Conservation (phyloP, 768 basidiomycete species). For the Russula olivacea region DNA sequence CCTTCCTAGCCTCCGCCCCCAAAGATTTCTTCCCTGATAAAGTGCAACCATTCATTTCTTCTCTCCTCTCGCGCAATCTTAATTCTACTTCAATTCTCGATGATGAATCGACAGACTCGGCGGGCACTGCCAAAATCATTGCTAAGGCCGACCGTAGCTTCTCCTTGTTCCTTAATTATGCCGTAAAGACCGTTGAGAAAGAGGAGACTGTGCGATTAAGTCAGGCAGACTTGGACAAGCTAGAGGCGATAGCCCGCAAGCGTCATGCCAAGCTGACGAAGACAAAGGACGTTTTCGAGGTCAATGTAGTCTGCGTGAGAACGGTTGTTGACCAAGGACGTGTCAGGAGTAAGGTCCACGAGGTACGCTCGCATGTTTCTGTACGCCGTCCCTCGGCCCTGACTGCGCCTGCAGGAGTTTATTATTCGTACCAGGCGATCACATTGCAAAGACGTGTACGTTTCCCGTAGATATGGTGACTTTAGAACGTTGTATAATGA, state of each 20-base stretch:
- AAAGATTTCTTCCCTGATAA: constrained; percentile 91
- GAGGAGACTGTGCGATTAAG: constrained; percentile 90
- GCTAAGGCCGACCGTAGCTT: constrained; percentile 81
- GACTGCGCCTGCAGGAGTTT: constrained; percentile 65
- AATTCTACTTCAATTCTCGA: constrained; percentile 56
- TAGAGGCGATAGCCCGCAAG: constrained; percentile 66
- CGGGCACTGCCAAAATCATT: constrained; percentile 59
- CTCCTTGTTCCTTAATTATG: constrained; percentile 72
- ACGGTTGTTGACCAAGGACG: constrained; percentile 79
- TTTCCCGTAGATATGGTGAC: constrained; percentile 91
- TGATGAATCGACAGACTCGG: constrained; percentile 45
- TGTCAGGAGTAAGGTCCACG: constrained; percentile 79
- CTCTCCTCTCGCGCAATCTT: constrained; percentile 74
- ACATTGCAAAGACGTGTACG: constrained; percentile 69
- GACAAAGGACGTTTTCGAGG: constrained; percentile 62
- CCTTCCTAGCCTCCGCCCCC: constrained; percentile 86
- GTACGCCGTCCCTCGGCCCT: constrained; percentile 2
- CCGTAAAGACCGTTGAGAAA: constrained; percentile 72
- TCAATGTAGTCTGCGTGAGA: constrained; percentile 88
- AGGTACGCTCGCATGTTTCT: constrained; percentile 46
- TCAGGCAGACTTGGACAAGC: constrained; percentile 73
- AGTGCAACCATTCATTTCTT: constrained; percentile 88
- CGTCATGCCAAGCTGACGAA: constrained; percentile 46
- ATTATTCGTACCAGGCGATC: constrained; percentile 82
- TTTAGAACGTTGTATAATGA: constrained; percentile 85